phyloP scores from a whole-genome alignment of 768 basidiomycete genomes.

The Lenzites betulinus region DNA sequence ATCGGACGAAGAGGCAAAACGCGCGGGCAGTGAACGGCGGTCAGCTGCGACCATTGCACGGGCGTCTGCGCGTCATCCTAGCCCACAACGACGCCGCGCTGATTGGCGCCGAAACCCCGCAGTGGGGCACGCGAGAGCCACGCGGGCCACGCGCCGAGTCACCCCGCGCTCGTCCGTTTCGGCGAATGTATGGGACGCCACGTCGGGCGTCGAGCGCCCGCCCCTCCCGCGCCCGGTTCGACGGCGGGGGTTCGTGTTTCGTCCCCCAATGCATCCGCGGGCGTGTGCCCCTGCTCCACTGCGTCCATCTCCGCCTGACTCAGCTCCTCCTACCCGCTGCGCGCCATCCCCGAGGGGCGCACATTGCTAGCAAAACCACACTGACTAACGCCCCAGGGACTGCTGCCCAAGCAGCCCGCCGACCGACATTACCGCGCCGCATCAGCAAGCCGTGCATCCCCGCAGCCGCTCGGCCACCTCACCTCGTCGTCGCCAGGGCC shows the following conservation, averaged over 20 bases:
- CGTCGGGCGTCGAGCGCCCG: background rate
- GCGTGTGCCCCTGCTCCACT: background rate
- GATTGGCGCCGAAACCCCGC: constrained; percentile 8
- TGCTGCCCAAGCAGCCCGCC: too few relatives aligned
- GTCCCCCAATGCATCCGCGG: background rate
- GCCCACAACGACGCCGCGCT: background rate
- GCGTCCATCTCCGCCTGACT: background rate
- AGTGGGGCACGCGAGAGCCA: too few relatives aligned
- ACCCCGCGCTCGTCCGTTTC: background rate
- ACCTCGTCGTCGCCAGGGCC: too few relatives aligned
- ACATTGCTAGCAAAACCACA: too few relatives aligned
- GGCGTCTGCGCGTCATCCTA: too few relatives aligned
- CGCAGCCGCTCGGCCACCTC: too few relatives aligned
- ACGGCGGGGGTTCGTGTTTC: background rate
- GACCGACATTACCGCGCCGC: too few relatives aligned
- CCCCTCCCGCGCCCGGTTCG: background rate
- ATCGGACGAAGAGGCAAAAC: background rate
- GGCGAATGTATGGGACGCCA: background rate
- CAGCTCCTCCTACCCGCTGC: background rate
- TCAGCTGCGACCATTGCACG: background rate
- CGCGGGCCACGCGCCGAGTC: too few relatives aligned
- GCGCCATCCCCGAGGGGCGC: too few relatives aligned
- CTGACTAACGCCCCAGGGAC: too few relatives aligned
- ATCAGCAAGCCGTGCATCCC: background rate
- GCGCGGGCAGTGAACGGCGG: too few relatives aligned